Evolutionary conservation across 2,329 filamentous ascomycete genomes (phyloP).

Genomic region (Onygenales sp.): DNA sequence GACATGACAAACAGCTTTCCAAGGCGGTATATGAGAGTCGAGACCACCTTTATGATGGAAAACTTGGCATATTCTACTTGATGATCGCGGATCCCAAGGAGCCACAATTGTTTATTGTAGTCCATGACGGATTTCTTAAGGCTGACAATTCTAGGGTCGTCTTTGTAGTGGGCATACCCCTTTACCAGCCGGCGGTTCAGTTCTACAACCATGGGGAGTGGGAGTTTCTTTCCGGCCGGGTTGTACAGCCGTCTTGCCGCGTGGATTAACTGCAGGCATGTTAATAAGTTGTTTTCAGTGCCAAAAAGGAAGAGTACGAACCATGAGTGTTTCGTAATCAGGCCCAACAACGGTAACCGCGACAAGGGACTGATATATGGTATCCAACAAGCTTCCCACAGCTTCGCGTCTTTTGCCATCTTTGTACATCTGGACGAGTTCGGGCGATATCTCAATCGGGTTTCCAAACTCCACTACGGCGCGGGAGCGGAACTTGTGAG

Average conservation of each 20-base stretch:
- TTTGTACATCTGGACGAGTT: conserved; percentile 78
- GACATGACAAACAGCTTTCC: conserved; percentile 67
- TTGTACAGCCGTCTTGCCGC: conserved; percentile 89
- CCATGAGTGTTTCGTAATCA: conserved; percentile 93
- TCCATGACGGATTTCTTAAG: conserved; percentile 66
- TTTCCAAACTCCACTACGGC: conserved; percentile 92
- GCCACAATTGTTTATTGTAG: conserved; percentile 80
- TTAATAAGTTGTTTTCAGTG: conserved; percentile 20
- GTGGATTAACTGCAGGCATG: conserved; percentile 61
- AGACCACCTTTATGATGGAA: conserved; percentile 64
- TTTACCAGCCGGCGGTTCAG: conserved; percentile 84
- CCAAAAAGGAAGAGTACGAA: conserved; percentile 20
- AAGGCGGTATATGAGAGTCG: conserved; percentile 69
- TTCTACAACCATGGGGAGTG: conserved; percentile 85
- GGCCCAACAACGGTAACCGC: conserved; percentile 86
- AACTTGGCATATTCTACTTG: conserved; percentile 88
- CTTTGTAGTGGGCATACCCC: conserved; percentile 86
- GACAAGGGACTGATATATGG: conserved; percentile 73
- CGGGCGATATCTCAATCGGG: conserved; percentile 72
- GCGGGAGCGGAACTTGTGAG: conserved; percentile 93
- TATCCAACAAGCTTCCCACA: conserved; percentile 75
- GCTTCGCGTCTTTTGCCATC: conserved; percentile 75
- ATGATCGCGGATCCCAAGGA: conserved; percentile 83
- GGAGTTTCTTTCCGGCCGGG: conserved; percentile 85
- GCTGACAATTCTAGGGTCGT: conserved; percentile 71